A percentile compares a stretch with the other conserved stretches of the same genome.
phyloP scores from a whole-genome alignment of 768 basidiomycete genomes.

The Suillus fuscotomentosus region DNA sequence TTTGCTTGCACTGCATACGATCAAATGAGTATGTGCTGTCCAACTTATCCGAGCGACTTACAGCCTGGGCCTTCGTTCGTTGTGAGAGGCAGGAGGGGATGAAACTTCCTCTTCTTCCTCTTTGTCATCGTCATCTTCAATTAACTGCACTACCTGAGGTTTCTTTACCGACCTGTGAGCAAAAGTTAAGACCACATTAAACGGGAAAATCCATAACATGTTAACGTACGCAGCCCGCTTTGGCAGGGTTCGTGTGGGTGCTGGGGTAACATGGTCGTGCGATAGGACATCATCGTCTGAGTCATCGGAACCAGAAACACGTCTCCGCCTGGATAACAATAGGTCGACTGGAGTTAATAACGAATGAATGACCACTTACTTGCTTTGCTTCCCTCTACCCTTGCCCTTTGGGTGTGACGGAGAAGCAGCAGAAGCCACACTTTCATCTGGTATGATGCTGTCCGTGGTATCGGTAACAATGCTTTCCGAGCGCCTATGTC shows the following conservation, averaged over 20 bases:
- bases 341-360: not conserved
- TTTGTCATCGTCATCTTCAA: constrained; percentile 29
- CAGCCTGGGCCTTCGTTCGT: constrained; percentile 4
- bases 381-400: constrained; percentile 35
- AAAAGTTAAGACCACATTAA: not conserved
- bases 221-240: constrained; percentile 56
- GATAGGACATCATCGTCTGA: constrained; percentile 41
- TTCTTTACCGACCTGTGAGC: constrained; percentile 40
- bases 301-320: constrained; percentile 53
- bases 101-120: constrained; percentile 40
- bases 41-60: constrained; percentile 1
- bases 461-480: constrained; percentile 43
- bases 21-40: constrained; percentile 3
- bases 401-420: constrained; percentile 21
- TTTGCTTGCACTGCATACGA: constrained; percentile 15
- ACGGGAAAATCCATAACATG: not conserved
- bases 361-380: constrained; percentile 32
- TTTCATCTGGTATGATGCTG: constrained; percentile 38
- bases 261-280: constrained; percentile 26
- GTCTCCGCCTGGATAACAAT: constrained; percentile 43
- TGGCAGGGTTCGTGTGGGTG: constrained; percentile 53
- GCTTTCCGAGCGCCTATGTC: constrained; percentile 58
- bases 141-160: constrained; percentile 24
- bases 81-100: constrained; percentile 26
- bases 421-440: constrained; percentile 31